Evolutionary conservation across 129 eudicot species (phyloP), one percentile per base, ranked within the genome.

Genomic region (Dittrichia graveolens): DNA sequence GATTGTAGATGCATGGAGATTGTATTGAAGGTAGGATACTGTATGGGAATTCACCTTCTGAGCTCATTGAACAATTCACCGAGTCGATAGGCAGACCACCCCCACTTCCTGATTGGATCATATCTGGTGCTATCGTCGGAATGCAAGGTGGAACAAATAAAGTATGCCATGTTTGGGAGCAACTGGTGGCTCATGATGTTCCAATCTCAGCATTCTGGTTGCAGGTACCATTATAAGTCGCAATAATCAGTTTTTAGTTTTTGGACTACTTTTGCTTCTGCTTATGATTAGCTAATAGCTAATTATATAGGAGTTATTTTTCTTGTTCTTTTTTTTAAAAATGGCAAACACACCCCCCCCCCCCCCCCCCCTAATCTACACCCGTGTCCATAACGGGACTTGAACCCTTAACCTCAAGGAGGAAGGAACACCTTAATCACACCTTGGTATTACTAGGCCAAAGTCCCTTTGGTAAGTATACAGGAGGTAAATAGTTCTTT

Each of bases 131-230:
- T 7, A 85, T 95, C 52, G 99, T 95, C 74, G 99, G 99, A 50
- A 88, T 95, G 97, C 99, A 95, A 87, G 99, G 99, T 40, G 99
- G 99, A 70, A 95, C 97, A 49, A 83, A 91, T 79, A 54, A 65
- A 31, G 99, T 95, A 43, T 88, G 91, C 7, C 52, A 41, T 75
- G 84, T 85, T 69, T 95, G 94, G 96, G 91, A 88, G 3, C 59
- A 83, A 48, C 78, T 95, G 52, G 78, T 68, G 46, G 76, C 65
- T 67, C 77, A 79, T 56, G 88, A 90, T 60, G 90, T 92, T 47
- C 99, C 99, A 39, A 75, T 94, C 65, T 88, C 99, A 65, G 89
- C 97, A 80, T 91, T 95, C 63, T 95, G 99, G 99, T 83, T 95
- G 86, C 99, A 95, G 97, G 97, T 90, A 79, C 24, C n/a, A 57